These are phyloP conservation scores for Leccinum rimulosum DNA, from an alignment of 768 basidiomycete genomes.

Conservation along the genomic window DNA sequence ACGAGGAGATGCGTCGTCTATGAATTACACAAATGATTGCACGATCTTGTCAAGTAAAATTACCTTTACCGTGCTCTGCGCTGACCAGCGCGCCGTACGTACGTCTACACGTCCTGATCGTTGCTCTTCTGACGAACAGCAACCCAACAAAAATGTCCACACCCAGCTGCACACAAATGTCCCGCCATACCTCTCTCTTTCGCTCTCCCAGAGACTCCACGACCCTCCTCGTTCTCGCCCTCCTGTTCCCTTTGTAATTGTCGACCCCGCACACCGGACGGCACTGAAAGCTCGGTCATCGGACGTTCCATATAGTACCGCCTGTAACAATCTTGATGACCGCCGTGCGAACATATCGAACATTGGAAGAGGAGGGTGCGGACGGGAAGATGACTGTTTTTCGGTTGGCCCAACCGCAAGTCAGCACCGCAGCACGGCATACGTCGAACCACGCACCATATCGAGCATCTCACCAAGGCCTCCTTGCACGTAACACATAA, in stretches of 20 bases:
- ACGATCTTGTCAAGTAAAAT: no score
- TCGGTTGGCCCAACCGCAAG: neutral
- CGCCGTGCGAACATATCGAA: slow-evolving; percentile 75
- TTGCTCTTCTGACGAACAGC: slow-evolving; percentile 21
- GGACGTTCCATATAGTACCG: slow-evolving; percentile 62
- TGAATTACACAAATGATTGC: neutral
- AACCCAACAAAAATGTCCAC: slow-evolving; percentile 81
- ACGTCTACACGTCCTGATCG: slow-evolving; percentile 1
- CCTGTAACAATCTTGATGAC: slow-evolving; percentile 76
- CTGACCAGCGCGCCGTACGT: no score
- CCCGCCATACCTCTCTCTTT: slow-evolving; percentile 34
- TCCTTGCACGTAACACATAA: slow-evolving; percentile 57
- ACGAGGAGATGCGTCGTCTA: neutral
- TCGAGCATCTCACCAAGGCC: slow-evolving; percentile 54
- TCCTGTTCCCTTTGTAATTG: slow-evolving; percentile 18
- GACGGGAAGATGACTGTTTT: slow-evolving; percentile 69
- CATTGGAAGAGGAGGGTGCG: slow-evolving; percentile 70
- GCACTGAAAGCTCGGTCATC: slow-evolving; percentile 42
- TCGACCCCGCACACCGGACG: slow-evolving; percentile 21
- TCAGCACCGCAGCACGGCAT: neutral
- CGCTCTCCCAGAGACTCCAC: neutral
- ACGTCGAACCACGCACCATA: slow-evolving; percentile 53
- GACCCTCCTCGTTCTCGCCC: slow-evolving; percentile 14
- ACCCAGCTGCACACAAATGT: slow-evolving; percentile 75
- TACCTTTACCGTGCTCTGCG: neutral